A percentile compares a stretch with the other conserved stretches of the same genome.
Evolutionary conservation across 2,329 filamentous ascomycete species (phyloP).

Genomic region (Didymella exigua): DNA sequence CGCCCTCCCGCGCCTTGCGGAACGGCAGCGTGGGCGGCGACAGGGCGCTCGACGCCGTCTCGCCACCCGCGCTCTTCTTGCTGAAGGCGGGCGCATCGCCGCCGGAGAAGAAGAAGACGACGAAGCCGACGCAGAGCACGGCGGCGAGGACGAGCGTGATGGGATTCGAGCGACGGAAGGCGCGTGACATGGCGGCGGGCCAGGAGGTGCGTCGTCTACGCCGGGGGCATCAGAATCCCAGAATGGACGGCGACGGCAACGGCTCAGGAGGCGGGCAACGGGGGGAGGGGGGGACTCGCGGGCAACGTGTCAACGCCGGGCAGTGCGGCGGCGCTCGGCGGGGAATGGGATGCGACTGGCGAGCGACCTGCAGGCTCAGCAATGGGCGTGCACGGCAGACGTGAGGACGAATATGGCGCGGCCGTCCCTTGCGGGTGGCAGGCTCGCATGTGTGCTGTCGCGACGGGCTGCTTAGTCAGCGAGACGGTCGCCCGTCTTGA

Average conservation of each 20-base stretch:
- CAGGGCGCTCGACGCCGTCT: constrained; percentile 70
- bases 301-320: constrained; percentile 23
- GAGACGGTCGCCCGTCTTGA: neutral
- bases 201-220: constrained; percentile 33
- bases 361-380: neutral
- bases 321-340: too few species aligned
- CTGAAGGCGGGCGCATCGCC: constrained; percentile 59
- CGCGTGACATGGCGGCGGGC: constrained; percentile 63
- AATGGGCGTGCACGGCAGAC: constrained; percentile 12
- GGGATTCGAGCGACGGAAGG: constrained; percentile 78
- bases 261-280: neutral
- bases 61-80: constrained; percentile 55
- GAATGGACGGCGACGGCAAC: too few species aligned
- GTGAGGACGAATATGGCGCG: neutral
- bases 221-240: constrained; percentile 41
- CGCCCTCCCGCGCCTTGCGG: constrained; percentile 66
- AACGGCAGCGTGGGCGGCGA: constrained; percentile 77
- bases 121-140: constrained; percentile 69
- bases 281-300: constrained; percentile 24
- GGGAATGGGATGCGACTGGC: neutral
- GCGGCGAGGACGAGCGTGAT: constrained; percentile 74
- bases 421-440: neutral
- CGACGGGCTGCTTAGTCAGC: constrained; percentile 8
- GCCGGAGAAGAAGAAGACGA: constrained; percentile 67
- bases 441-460: constrained; percentile 7